These are phyloP conservation scores for Fraxinus quadrangulata DNA, from an alignment of 257 asterid genomes.

Conservation along the genomic window DNA sequence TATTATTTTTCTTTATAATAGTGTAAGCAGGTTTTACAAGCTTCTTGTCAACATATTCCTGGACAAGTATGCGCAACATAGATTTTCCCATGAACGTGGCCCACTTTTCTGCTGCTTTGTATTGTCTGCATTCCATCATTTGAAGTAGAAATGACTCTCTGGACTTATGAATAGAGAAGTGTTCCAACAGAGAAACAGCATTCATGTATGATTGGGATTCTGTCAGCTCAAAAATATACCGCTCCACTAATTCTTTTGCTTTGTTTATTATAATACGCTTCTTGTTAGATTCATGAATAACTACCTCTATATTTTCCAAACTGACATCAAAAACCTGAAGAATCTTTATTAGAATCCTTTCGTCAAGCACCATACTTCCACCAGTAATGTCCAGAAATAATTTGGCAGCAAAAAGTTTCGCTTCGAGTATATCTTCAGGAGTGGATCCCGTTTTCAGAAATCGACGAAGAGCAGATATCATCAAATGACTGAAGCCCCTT, in stretches of 20 bases:
- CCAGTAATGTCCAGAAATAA: constrained; percentile 51
- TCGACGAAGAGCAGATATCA: constrained; percentile 68
- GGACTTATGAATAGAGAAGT: constrained; percentile 60
- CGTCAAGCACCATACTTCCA: constrained; percentile 52
- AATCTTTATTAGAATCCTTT: constrained; percentile 61
- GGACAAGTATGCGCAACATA: constrained; percentile 59
- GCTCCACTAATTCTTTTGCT: constrained; percentile 60
- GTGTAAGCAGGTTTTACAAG: constrained; percentile 50
- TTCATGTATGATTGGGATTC: constrained; percentile 55
- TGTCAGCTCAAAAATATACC: constrained; percentile 54
- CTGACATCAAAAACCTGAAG: constrained; percentile 59
- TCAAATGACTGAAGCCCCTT: constrained; percentile 82
- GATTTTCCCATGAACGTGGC: constrained; percentile 83
- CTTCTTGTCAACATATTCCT: constrained; percentile 57
- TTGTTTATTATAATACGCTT: constrained; percentile 33
- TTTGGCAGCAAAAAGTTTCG: constrained; percentile 61
- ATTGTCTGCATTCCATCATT: constrained; percentile 61
- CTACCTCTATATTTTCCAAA: constrained; percentile 53
- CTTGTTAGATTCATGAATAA: constrained; percentile 34
- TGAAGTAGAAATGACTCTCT: constrained; percentile 63
- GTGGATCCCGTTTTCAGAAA: constrained; percentile 44
- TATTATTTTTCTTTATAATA: constrained; percentile 64
- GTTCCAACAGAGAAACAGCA: constrained; percentile 69
- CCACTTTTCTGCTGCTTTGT: constrained; percentile 92
- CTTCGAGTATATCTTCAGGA: constrained; percentile 46